Evolutionary conservation across 768 basidiomycete species (phyloP).

Genomic region (Mycena capillaripes): DNA sequence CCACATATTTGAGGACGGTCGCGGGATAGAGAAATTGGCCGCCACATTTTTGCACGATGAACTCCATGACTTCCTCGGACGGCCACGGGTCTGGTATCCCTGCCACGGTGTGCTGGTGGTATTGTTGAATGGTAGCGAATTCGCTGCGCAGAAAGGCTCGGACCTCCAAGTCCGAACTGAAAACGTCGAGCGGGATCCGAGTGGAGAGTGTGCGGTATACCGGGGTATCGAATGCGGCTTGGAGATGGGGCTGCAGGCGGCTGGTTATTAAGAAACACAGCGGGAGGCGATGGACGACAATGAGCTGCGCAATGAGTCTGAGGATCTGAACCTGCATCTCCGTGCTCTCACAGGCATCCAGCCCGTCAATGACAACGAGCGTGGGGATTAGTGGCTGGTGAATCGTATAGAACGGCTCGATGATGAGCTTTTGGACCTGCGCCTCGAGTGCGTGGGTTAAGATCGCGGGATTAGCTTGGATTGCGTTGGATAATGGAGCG

Average conservation of each 20-base stretch:
- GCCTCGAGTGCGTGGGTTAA: slow-evolving; percentile 45
- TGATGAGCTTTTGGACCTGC: slow-evolving; percentile 44
- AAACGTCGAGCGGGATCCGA: slow-evolving; percentile 37
- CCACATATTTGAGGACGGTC: slow-evolving; percentile 34
- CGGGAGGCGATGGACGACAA: slow-evolving; percentile 34
- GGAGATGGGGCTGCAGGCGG: slow-evolving; percentile 37
- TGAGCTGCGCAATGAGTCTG: slow-evolving; percentile 35
- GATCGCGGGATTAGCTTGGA: slow-evolving; percentile 43
- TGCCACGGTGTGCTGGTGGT: slow-evolving; percentile 33
- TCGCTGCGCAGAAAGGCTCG: slow-evolving; percentile 37
- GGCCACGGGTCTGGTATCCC: slow-evolving; percentile 41
- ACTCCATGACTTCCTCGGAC: slow-evolving; percentile 35
- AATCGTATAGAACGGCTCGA: slow-evolving; percentile 36
- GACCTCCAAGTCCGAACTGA: slow-evolving; percentile 40
- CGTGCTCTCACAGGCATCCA: slow-evolving; percentile 43
- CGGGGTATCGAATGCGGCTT: slow-evolving; percentile 34
- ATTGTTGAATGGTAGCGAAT: slow-evolving; percentile 32
- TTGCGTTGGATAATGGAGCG: slow-evolving; percentile 37
- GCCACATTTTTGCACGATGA: slow-evolving; percentile 18
- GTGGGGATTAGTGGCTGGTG: slow-evolving; percentile 26
- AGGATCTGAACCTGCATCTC: slow-evolving; percentile 43
- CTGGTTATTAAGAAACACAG: slow-evolving; percentile 44
- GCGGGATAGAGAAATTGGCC: slow-evolving; percentile 38
- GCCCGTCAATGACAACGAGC: slow-evolving; percentile 37
- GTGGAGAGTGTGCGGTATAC: slow-evolving; percentile 26